Conservation (phyloP, 805 yeast species). For the Yarrowia keelungensis region DNA sequence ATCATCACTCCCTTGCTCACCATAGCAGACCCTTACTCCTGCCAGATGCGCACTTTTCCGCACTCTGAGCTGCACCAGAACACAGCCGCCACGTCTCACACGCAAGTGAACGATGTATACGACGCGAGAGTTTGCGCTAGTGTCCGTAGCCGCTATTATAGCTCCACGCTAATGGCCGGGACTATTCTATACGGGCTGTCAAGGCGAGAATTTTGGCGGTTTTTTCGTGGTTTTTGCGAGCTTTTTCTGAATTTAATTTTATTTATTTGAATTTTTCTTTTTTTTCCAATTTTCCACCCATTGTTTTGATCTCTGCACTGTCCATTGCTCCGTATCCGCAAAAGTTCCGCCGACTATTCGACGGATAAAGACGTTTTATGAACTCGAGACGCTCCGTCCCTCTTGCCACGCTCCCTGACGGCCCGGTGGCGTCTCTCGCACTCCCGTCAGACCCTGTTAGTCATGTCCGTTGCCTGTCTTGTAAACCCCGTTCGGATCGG, state of each 20-base stretch:
- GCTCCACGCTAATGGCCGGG: too few species aligned
- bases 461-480: too few species aligned
- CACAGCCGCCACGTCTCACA: background rate
- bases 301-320: background rate
- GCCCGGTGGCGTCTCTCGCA: too few species aligned
- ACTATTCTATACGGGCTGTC: background rate
- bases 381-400: too few species aligned
- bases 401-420: too few species aligned
- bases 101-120: conserved; percentile 21
- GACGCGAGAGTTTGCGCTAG: background rate
- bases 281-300: too few species aligned
- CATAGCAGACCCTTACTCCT: background rate
- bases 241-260: too few species aligned
- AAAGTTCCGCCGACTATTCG: too few species aligned
- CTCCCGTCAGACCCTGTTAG: too few species aligned
- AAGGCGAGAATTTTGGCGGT: background rate
- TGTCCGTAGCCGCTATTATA: background rate
- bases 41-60: conserved; percentile 27
- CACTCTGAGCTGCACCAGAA: background rate
- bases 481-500: conserved; percentile 13
- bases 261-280: too few species aligned
- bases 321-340: conserved; percentile 1
- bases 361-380: too few species aligned
- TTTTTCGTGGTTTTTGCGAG: background rate
- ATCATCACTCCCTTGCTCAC: background rate